These are phyloP conservation scores for Populus nigra DNA, from an alignment of 345 rosid genomes.

Conservation along the genomic window DNA sequence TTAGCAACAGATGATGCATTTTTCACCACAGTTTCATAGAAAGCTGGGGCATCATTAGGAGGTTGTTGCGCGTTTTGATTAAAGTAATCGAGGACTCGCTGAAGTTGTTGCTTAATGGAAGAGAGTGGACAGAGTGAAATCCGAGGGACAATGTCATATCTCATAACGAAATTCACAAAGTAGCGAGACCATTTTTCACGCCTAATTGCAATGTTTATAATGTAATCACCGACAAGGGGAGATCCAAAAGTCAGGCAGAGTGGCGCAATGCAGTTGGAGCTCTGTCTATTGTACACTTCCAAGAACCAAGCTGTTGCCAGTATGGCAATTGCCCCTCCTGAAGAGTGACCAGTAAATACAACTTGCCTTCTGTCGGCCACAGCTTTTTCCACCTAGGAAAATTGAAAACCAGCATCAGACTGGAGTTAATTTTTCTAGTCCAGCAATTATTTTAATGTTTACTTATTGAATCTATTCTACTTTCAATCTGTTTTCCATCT, in stretches of 20 bases:
- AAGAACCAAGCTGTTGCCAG: constrained; percentile 64
- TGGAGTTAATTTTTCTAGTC: background rate
- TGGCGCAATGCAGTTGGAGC: constrained; percentile 14
- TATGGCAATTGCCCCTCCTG: constrained; percentile 75
- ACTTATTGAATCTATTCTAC: background rate
- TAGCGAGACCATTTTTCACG: constrained; percentile 65
- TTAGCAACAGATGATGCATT: constrained; percentile 53
- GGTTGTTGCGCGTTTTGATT: constrained; percentile 22
- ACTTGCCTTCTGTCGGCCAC: constrained; percentile 34
- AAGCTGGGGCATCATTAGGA: constrained; percentile 8
- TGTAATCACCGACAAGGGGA: constrained; percentile 63
- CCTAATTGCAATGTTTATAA: constrained; percentile 61
- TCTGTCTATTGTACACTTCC: constrained; percentile 27
- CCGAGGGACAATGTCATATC: constrained; percentile 70
- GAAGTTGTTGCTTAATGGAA: constrained; percentile 28
- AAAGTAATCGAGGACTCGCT: constrained; percentile 27
- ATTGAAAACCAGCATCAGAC: background rate
- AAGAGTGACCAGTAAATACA: constrained; percentile 81
- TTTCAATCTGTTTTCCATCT: background rate
- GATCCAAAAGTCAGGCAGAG: constrained; percentile 79
- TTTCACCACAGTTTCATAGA: constrained; percentile 51
- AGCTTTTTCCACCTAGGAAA: constrained; percentile 50
- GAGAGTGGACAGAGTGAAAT: constrained; percentile 54
- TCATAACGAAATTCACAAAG: constrained; percentile 61
- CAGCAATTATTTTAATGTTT: background rate